Evolutionary conservation across 192 early-diverging fungal species (phyloP), one percentile per base, ranked within the genome.

Genomic region (Coemansia reversa): DNA sequence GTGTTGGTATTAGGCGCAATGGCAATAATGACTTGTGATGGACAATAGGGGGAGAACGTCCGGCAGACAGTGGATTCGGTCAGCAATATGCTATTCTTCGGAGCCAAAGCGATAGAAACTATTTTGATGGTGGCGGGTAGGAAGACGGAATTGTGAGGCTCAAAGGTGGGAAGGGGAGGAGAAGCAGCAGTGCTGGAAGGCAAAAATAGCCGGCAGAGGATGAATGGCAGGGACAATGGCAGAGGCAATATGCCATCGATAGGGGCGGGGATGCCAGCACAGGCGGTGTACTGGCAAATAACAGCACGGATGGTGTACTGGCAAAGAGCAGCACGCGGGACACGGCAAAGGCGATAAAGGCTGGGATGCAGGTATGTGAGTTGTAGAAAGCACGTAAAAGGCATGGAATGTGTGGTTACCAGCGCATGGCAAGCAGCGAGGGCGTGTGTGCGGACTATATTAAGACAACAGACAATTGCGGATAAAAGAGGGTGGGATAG

Each of bases 241-340:
- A 23, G 12, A 61, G 32, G 63, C 70, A 72, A 72, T 62, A 63
- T 20, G 45, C 62, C 69, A 71, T 71, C 63, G 69, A 65, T 65
- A 72, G 29, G 60, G 59, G 63, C 35, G 18, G 28, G 39, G 9
- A 65, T 23, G 45, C 11, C 63, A 61, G 50, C 50, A 51, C 50
- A 16, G 11, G 50, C 35, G 12, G 35, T 9, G 8, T 39, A 11
- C n/a, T n/a, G n/a, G n/a, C n/a, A n/a, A n/a, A n/a, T n/a, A n/a
- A n/a, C 63, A 62, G 51, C 51, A 52, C 51, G 20, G 18, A 22
- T 14, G 16, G 39, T 16, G 12, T 45, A 14, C 39, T 45, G 39
- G 39, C 39, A 14, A 45, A 45, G 39, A 14, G 14, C 14, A 45
- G 14, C 39, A 45, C 39, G 16, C 14, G 39, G 12, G 39, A 45